These are phyloP conservation scores for Cymbopogon flexuosus DNA, from an alignment of 202 grass and related monocot genomes.

Conservation along the genomic window DNA sequence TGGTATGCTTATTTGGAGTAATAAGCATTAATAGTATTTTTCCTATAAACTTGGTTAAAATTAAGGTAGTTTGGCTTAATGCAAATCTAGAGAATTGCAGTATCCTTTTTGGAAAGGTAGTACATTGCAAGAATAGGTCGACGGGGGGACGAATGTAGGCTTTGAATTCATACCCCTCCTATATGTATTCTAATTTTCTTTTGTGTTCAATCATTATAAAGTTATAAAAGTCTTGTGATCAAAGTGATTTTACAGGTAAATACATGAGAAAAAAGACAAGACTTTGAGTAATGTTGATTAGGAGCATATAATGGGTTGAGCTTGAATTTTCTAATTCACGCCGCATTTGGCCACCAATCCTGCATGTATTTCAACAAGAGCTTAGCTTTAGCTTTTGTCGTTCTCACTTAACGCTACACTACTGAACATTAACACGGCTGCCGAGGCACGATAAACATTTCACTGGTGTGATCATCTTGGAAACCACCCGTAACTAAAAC, in stretches of 20 bases:
- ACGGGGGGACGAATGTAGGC: not conserved
- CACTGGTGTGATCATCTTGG: not conserved
- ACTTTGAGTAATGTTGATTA: not conserved
- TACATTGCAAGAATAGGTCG: not conserved
- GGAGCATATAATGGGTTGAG: not conserved
- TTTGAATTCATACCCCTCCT: not conserved
- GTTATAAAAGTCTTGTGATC: not conserved
- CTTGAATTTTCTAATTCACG: slow-evolving; percentile 7
- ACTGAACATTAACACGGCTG: not conserved
- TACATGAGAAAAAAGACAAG: slow-evolving; percentile 2
- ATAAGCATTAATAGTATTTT: not conserved
- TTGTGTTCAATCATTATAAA: slow-evolving; percentile 13
- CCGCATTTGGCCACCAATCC: slow-evolving; percentile 8
- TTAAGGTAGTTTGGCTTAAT: not conserved
- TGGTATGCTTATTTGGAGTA: not conserved
- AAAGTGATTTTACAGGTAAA: not conserved
- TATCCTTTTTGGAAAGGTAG: not conserved
- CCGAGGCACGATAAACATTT: slow-evolving; percentile 11
- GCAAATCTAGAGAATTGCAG: not conserved
- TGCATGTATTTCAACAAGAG: slow-evolving; percentile 46
- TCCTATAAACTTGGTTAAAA: not conserved
- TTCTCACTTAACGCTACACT: slow-evolving; percentile 30
- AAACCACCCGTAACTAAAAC: not conserved
- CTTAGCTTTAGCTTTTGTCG: slow-evolving; percentile 32
- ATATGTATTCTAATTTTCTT: not conserved